Conservation (phyloP, 257 asterid genomes). For the Primulina eburnea region DNA sequence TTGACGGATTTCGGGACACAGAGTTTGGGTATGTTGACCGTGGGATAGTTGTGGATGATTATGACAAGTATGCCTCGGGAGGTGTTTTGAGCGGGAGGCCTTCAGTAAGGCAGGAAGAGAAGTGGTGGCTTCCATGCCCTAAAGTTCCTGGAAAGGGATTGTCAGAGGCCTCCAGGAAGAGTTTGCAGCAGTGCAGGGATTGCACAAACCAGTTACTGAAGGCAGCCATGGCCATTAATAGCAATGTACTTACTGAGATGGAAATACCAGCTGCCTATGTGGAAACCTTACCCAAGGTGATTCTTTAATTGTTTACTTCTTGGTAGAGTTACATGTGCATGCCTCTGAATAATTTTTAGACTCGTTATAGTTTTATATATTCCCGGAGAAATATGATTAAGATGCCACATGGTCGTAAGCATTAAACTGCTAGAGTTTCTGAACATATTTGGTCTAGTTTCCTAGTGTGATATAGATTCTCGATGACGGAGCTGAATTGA, state of each 20-base stretch:
- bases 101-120: conserved; percentile 92
- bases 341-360: neutral
- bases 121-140: conserved; percentile 99
- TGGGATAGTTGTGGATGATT: conserved; percentile 61
- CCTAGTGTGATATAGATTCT: neutral
- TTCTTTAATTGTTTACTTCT: neutral
- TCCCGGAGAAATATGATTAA: neutral
- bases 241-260: conserved; percentile 89
- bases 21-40: conserved; percentile 95
- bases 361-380: neutral
- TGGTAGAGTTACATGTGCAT: neutral
- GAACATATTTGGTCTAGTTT: neutral
- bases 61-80: conserved; percentile 38
- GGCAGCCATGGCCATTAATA: conserved; percentile 93
- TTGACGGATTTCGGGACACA: conserved; percentile 74
- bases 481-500: neutral
- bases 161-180: conserved; percentile 76
- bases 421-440: neutral
- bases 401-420: neutral
- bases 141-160: conserved; percentile 87
- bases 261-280: conserved; percentile 82
- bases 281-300: conserved; percentile 91
- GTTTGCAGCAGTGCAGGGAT: conserved; percentile 90
- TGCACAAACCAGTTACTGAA: conserved; percentile 92
- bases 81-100: conserved; percentile 64